phyloP scores from a whole-genome alignment of 2,329 filamentous ascomycete species.

The Talaromyces sp. region DNA sequence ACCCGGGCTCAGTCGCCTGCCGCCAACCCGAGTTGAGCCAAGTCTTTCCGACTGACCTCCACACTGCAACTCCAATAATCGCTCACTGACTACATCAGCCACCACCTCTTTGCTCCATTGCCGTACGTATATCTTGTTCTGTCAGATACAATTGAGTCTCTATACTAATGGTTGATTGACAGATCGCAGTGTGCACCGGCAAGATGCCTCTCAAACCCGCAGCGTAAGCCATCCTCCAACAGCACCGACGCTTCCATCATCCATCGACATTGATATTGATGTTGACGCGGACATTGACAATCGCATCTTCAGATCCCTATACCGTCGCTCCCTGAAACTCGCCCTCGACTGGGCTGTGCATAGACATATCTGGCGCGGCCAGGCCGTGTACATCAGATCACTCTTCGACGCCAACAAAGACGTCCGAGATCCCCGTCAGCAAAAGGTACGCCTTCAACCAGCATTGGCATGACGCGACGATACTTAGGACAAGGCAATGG shows the following conservation, averaged over 20 bases:
- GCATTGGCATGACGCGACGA: no score
- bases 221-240: constrained; percentile 14
- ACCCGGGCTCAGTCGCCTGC: constrained; percentile 7
- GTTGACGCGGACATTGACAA: not conserved
- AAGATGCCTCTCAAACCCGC: constrained; percentile 21
- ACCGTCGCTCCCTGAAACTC: constrained; percentile 89
- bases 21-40: constrained; percentile 17
- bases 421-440: constrained; percentile 78
- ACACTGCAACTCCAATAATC: constrained; percentile 6
- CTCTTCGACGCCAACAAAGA: constrained; percentile 92
- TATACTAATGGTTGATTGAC: not conserved
- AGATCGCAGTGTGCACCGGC: constrained; percentile 8
- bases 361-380: constrained; percentile 88
- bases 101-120: not conserved
- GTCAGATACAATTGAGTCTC: not conserved
- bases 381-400: constrained; percentile 91
- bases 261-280: not conserved
- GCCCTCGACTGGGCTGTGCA: constrained; percentile 94
- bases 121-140: not conserved
- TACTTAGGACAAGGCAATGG: not conserved
- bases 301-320: constrained; percentile 60
- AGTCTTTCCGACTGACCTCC: constrained; percentile 9
- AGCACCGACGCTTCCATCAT: not conserved
- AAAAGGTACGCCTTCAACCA: no score
- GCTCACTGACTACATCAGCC: constrained; percentile 3